A percentile compares a stretch with the other conserved stretches of the same genome.
These are phyloP conservation scores for Penicillium soppii DNA, from an alignment of 495 filamentous ascomycete genomes.

Conservation along the genomic window DNA sequence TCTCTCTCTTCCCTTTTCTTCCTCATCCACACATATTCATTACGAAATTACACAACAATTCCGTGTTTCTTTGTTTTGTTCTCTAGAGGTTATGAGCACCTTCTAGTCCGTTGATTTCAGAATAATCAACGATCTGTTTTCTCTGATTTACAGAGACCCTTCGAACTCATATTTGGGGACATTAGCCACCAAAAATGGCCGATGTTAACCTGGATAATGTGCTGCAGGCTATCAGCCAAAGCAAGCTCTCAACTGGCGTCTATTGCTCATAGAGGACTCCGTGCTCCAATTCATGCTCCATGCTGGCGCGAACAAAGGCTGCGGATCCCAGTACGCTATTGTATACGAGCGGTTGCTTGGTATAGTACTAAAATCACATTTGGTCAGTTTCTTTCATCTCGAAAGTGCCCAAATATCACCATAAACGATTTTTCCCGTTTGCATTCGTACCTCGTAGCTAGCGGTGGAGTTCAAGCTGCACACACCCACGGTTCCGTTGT, in stretches of 20 bases:
- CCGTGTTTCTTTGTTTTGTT: no score
- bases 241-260: not conserved
- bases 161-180: no score
- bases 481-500: conserved; percentile 55
- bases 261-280: not conserved
- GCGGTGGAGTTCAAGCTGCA: conserved; percentile 53
- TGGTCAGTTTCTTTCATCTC: conserved; percentile 1
- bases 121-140: no score
- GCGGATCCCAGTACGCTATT: conserved; percentile 49
- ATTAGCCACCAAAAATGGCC: not conserved
- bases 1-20: no score
- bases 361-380: conserved; percentile 43
- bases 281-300: conserved; percentile 38
- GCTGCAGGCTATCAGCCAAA: not conserved
- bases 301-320: conserved; percentile 48
- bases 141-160: no score
- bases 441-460: conserved; percentile 40
- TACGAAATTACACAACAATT: no score
- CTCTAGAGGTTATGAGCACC: no score
- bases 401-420: not conserved
- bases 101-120: no score
- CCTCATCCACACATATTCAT: no score
- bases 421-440: conserved; percentile 12
- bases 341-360: conserved; percentile 38
- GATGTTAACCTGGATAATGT: not conserved